phyloP scores from a whole-genome alignment of 768 basidiomycete genomes.

The Mycena rebaudengoi region DNA sequence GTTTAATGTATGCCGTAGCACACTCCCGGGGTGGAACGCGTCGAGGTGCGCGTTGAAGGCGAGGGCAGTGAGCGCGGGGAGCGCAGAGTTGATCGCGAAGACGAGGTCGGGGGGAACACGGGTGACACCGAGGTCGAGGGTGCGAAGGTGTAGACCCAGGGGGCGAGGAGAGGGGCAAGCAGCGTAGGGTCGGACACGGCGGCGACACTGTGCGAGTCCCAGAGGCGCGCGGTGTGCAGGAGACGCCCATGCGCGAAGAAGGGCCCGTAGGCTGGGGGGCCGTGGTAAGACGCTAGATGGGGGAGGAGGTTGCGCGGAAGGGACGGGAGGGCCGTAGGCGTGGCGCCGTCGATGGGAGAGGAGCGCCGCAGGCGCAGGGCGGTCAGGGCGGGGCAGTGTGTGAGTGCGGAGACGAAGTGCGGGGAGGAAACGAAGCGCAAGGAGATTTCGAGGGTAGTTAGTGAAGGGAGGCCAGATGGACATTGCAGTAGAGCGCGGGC shows the following conservation, averaged over 20 bases:
- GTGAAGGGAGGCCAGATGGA: conserved; percentile 5
- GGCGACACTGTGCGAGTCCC: conserved; percentile 29
- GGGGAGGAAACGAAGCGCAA: conserved; percentile 21
- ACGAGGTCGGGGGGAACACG: conserved; percentile 26
- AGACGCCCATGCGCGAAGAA: conserved; percentile 20
- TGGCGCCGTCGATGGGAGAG: conserved; percentile 12
- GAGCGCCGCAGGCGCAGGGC: conserved; percentile 28
- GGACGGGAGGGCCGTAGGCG: not conserved
- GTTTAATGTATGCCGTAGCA: not conserved
- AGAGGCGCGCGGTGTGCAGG: conserved; percentile 28
- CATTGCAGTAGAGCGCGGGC: conserved; percentile 11
- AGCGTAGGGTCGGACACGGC: conserved; percentile 13
- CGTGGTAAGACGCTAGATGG: conserved; percentile 27
- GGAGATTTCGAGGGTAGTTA: conserved; percentile 25
- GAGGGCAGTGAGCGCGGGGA: conserved; percentile 27
- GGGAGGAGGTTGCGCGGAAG: conserved; percentile 19
- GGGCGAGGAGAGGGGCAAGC: conserved; percentile 22
- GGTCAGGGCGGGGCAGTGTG: conserved; percentile 22
- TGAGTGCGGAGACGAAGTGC: conserved; percentile 25
- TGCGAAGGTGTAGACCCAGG: not conserved
- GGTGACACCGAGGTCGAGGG: conserved; percentile 27
- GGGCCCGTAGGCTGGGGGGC: conserved; percentile 21
- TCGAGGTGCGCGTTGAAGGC: conserved; percentile 31
- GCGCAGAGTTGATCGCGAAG: conserved; percentile 8
- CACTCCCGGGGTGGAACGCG: conserved; percentile 28